A percentile compares a stretch with the other conserved stretches of the same genome.
phyloP scores from a whole-genome alignment of 441 rosid species.

The Gossypium aridum region DNA sequence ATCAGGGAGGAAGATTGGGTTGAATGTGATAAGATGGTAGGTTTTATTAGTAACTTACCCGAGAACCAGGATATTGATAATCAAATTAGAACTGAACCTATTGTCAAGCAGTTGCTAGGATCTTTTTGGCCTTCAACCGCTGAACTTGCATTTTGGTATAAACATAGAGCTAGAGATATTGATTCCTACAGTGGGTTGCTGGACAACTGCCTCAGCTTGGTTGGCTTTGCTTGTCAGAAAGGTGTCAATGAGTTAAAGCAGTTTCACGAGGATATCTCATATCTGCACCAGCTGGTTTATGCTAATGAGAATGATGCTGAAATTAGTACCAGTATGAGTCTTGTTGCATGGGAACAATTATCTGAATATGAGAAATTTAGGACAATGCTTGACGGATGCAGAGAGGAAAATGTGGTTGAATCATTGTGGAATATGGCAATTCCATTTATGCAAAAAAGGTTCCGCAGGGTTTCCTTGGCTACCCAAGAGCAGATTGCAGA shows the following conservation, averaged over 20 bases:
- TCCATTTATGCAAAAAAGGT: constrained; percentile 70
- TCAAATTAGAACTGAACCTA: constrained; percentile 73
- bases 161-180: constrained; percentile 78
- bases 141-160: constrained; percentile 80
- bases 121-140: constrained; percentile 69
- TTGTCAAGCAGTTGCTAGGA: constrained; percentile 54
- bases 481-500: constrained; percentile 18
- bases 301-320: constrained; percentile 47
- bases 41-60: constrained; percentile 49
- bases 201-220: constrained; percentile 71
- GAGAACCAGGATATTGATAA: constrained; percentile 36
- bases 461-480: constrained; percentile 15
- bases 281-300: constrained; percentile 76
- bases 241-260: constrained; percentile 69
- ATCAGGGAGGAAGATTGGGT: constrained; percentile 98
- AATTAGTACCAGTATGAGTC: constrained; percentile 50
- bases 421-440: constrained; percentile 57
- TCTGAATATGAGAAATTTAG: constrained; percentile 84
- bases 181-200: constrained; percentile 87
- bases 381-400: constrained; percentile 64
- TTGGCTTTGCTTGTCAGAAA: constrained; percentile 74
- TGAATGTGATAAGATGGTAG: constrained; percentile 81
- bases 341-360: constrained; percentile 69
- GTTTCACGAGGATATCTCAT: constrained; percentile 69
- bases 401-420: constrained; percentile 55